These are phyloP conservation scores for Amanita fuliginea DNA, from an alignment of 768 basidiomycete species.

Conservation along the genomic window DNA sequence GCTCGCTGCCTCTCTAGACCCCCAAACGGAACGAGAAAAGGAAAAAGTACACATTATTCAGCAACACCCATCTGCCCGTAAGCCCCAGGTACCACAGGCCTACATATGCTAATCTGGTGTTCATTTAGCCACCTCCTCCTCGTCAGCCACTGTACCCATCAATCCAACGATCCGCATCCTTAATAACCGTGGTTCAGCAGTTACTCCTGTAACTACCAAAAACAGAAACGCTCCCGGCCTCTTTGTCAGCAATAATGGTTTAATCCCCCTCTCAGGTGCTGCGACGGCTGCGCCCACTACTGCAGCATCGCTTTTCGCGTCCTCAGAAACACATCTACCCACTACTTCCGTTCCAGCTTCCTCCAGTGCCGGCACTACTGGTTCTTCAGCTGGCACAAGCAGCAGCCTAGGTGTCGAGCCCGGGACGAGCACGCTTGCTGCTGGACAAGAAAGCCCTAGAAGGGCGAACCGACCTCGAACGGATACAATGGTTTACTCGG, in stretches of 20 bases:
- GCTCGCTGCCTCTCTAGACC: conserved; percentile 28
- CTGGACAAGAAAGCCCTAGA: conserved; percentile 27
- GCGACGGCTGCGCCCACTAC: conserved; percentile 4
- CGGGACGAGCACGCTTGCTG: conserved; percentile 14
- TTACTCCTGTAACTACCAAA: background rate
- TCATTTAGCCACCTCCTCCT: background rate
- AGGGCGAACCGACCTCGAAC: conserved; percentile 46
- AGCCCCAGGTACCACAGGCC: background rate
- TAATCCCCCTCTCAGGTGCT: conserved; percentile 1
- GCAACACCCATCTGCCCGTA: background rate
- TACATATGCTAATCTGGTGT: background rate
- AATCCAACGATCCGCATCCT: conserved; percentile 1
- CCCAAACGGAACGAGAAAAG: conserved; percentile 8
- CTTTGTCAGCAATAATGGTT: conserved; percentile 2
- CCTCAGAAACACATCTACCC: background rate
- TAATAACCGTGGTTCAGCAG: background rate
- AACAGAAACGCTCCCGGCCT: background rate
- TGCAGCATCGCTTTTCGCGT: conserved; percentile 3
- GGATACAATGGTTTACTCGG: conserved; percentile 53
- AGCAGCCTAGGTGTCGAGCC: conserved; percentile 2
- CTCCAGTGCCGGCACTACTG: background rate
- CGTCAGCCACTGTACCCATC: background rate
- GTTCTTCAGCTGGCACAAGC: background rate
- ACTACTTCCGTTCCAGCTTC: background rate
- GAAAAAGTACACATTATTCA: background rate